Evolutionary conservation across 176 grass and related monocot species (phyloP), one percentile per base, ranked within the genome.

Genomic region (Juncus effusus): DNA sequence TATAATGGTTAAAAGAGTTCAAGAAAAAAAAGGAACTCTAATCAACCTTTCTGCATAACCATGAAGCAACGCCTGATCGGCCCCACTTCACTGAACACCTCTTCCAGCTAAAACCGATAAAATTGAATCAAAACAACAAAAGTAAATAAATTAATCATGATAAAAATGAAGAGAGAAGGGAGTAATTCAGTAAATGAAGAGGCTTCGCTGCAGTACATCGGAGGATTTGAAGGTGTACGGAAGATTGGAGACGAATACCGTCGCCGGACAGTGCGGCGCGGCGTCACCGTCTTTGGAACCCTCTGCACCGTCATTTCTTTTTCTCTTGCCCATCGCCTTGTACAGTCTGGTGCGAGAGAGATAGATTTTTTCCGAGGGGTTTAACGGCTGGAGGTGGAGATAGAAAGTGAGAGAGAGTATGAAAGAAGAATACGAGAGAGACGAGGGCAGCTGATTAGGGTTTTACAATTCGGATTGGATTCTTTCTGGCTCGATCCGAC

Each of bases 31-130:
- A 65, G 5, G 6, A 2, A 2, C 9, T 40, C 5, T 51, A 2
- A 64, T 40, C 49, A 54, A 97, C 93, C 85, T 80, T 84, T 97
- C 2, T 74, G 54, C 59, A 81, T 80, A 16, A 97, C 93, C 93
- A 92, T 84, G 72, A 92, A 97, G 80, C 82, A 86, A 61, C 85
- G 93, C 82, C 93, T 81, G 58, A 97, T 82, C 0, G 93, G 93
- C n/a, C 93, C 93, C 12, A 97, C 85, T 64, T 97, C 88, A 41
- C 85, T 86, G 44, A 97, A 97, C 69, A 92, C 49, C 14, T 76
- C 75, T 77, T 97, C 88, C 60, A 97, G 81, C 93, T 92, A 63
- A 70, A 80, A 19, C 59, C 56, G 12, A 50, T 40, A 10, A 68
- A 35, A 50, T 76, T 56, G 70, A 0, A 13, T n/a, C n/a, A n/a